Conservation (phyloP, 257 asterid genomes). For the Capsicum chinense region DNA sequence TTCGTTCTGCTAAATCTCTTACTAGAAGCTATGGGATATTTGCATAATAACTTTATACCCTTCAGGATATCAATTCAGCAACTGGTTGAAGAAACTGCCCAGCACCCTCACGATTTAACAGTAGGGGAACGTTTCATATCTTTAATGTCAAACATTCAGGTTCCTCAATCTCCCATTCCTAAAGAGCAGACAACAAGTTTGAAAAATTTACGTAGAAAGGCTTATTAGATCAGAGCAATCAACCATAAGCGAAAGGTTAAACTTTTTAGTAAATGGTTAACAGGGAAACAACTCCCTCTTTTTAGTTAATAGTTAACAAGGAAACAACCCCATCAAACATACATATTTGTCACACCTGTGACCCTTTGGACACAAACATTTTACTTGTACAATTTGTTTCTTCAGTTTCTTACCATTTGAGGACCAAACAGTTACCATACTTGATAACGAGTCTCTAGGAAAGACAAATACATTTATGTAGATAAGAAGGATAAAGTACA, state of each 20-base stretch:
- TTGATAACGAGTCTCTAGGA: slow-evolving; percentile 4
- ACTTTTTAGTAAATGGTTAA: background rate
- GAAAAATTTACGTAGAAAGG: slow-evolving; percentile 8
- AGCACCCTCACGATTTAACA: background rate
- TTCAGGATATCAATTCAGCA: background rate
- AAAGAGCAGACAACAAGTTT: slow-evolving; percentile 18
- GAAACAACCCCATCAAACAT: slow-evolving; percentile 23
- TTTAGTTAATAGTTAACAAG: slow-evolving; percentile 4
- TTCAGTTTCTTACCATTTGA: slow-evolving; percentile 18
- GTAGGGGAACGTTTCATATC: background rate
- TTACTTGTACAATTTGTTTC: slow-evolving; percentile 11
- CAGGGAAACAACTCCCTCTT: background rate
- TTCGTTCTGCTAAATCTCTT: background rate
- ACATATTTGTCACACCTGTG: background rate
- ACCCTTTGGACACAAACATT: background rate
- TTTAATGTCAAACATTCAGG: slow-evolving; percentile 1
- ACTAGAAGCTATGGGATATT: background rate
- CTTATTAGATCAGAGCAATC: slow-evolving; percentile 19
- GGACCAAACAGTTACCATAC: slow-evolving; percentile 15
- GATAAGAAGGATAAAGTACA: slow-evolving; percentile 31
- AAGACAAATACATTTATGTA: slow-evolving; percentile 25
- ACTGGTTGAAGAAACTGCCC: background rate
- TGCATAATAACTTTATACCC: slow-evolving; percentile 11
- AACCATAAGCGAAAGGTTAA: background rate
- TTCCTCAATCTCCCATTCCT: slow-evolving; percentile 17